Base-by-base conservation (phyloP, 73 alveolate species). In the Blepharisma stoltei region DNA sequence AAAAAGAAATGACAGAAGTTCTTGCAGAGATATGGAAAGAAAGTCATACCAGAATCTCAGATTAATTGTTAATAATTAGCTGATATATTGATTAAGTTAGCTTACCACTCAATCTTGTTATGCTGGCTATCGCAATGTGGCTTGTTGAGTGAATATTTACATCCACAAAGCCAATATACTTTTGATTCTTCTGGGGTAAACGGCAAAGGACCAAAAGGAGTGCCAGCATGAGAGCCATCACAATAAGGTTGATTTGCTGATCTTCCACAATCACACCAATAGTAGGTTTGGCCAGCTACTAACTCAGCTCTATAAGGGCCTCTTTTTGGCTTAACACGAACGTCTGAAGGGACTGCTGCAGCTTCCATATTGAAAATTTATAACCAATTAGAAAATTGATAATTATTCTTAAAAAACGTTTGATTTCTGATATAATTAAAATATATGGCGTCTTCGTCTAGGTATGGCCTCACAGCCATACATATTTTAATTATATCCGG, bases 201-300 rank as follows among this genome's bases (percentile, higher is more conserved):
- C 71, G 54, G 21, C 23, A 55, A 7, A 9, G 83, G 80, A 23
- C 66, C 43, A 55, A 76, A 60, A 18, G 9, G 21, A n/a, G 83
- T 76, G 0, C 83, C 83, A 6, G 23, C 2, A 65, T 76, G 83
- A n/a, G 82, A 6, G 0, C 83, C 83, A 23, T 76, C 83, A 37
- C 83, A 76, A 41, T 44, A 76, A 6, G 83, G 83, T 6, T 52
- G 83, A 44, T 54, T 76, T 55, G 53, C n/a, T 11, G 81, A 50
- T 8, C 82, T 6, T 11, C 80, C 80, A 32, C 83, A 76, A 20
- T 50, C 80, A 18, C 83, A 76, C 78, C 68, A 76, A 32, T 45
- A 76, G 81, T 41, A 41, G 11, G 52, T 65, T 50, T 76, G 80
- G 6, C 83, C 79, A 11, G 79, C 79, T n/a, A 43, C 21, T 38